These are phyloP conservation scores for Fagopyrum tataricum DNA, from an alignment of 148 eudicot genomes.

Conservation along the genomic window DNA sequence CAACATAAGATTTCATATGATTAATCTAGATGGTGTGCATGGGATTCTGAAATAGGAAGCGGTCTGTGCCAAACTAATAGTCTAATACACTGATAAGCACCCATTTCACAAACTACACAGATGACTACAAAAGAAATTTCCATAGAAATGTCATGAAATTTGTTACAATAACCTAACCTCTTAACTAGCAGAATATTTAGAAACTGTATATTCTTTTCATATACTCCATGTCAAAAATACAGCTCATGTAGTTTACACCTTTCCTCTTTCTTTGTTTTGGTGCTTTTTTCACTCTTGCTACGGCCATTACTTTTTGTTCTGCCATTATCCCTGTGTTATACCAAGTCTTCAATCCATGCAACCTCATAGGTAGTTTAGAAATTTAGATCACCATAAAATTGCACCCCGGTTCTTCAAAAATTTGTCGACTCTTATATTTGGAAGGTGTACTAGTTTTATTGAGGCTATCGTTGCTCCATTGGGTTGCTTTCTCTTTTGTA, in stretches of 20 bases:
- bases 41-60: neutral
- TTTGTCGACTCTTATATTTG: neutral
- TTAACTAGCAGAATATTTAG: neutral
- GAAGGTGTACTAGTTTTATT: neutral
- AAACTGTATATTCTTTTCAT: neutral
- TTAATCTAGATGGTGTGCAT: neutral
- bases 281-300: neutral
- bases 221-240: neutral
- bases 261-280: neutral
- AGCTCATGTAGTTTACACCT: neutral
- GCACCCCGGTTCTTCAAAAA: neutral
- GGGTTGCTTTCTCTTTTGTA: neutral
- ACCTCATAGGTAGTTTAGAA: neutral
- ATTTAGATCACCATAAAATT: conserved; percentile 5
- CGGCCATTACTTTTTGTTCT: neutral
- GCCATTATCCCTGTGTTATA: neutral
- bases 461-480: neutral
- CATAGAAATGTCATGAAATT: neutral
- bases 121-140: neutral
- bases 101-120: neutral
- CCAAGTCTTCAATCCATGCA: neutral
- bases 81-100: neutral
- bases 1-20: neutral
- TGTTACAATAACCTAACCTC: neutral
- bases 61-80: neutral